A percentile compares a stretch with the other conserved stretches of the same genome.
Conservation (phyloP, 139 green algal genomes). For the Astrephomene gubernaculifera region DNA sequence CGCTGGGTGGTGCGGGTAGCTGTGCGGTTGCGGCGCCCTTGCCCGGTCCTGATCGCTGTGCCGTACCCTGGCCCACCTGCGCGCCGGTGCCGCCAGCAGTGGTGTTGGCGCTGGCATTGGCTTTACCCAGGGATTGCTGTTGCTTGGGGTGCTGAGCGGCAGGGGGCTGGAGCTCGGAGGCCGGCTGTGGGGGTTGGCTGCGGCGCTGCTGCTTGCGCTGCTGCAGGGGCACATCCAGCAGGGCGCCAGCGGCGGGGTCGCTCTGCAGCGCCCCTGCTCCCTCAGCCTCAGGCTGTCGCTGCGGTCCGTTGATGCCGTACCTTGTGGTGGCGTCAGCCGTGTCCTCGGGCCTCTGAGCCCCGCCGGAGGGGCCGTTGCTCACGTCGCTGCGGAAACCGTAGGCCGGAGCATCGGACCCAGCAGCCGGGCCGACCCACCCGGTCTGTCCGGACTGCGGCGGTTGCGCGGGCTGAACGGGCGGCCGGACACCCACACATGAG, state of each 20-base stretch:
- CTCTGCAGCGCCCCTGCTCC: no score
- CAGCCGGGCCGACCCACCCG: not conserved
- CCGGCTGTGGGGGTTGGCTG: not conserved
- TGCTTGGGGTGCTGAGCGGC: not conserved
- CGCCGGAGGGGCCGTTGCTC: no score
- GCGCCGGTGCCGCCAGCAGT: not conserved
- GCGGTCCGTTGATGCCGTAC: no score
- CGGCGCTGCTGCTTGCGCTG: not conserved
- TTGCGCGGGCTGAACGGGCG: not conserved
- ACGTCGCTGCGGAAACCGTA: no score
- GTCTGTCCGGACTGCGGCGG: not conserved
- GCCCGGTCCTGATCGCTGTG: not conserved
- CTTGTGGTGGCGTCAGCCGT: no score
- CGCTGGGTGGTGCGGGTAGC: not conserved
- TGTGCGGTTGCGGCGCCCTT: not conserved
- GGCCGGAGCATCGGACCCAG: no score
- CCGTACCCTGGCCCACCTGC: no score
- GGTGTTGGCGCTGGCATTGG: not conserved
- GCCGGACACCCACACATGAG: not conserved
- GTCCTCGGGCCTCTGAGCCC: no score
- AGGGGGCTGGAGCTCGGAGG: slow-evolving; percentile 11
- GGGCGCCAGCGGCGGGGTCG: no score
- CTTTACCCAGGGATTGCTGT: no score
- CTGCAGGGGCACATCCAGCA: not conserved
- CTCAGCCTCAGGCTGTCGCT: no score